Evolutionary conservation across 805 yeast genomes (phyloP).

Genomic region (Myxozyma lipomycoides): DNA sequence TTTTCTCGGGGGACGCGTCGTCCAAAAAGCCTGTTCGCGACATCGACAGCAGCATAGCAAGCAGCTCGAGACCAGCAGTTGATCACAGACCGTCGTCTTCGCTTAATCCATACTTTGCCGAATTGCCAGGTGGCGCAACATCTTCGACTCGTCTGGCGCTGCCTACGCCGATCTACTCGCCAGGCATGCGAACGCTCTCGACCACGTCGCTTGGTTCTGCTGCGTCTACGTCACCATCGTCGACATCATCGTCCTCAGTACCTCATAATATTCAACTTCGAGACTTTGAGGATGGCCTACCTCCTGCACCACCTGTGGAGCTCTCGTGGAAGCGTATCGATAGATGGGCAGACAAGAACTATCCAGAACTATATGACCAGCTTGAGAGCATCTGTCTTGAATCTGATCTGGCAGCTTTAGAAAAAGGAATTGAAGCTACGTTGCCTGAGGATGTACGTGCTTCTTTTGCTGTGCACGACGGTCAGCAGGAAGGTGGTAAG

Average conservation of each 20-base stretch:
- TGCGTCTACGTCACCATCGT: neutral
- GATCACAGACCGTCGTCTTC: neutral
- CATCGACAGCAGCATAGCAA: neutral
- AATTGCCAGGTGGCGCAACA: neutral
- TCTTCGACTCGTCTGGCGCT: slow-evolving; percentile 11
- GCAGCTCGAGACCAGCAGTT: neutral
- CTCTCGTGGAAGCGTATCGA: slow-evolving; percentile 87
- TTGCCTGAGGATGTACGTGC: slow-evolving; percentile 82
- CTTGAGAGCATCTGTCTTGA: slow-evolving; percentile 74
- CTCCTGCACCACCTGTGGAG: slow-evolving; percentile 56
- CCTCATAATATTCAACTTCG: slow-evolving; percentile 36
- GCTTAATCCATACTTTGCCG: slow-evolving; percentile 9
- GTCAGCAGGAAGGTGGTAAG: slow-evolving; percentile 76
- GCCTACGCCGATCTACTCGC: slow-evolving; percentile 19
- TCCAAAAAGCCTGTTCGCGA: neutral
- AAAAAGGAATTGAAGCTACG: slow-evolving; percentile 67
- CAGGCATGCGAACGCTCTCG: slow-evolving; percentile 26
- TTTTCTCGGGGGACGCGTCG: neutral
- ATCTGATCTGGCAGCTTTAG: slow-evolving; percentile 76
- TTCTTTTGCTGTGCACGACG: slow-evolving; percentile 78
- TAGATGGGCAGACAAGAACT: slow-evolving; percentile 71
- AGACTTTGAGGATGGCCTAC: slow-evolving; percentile 55
- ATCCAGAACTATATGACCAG: slow-evolving; percentile 77
- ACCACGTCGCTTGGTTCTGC: slow-evolving; percentile 10
- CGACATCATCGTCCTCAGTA: slow-evolving; percentile 4